Evolutionary conservation across 371 early-diverging fungal species (phyloP).

Genomic region (Mortierella sp.): DNA sequence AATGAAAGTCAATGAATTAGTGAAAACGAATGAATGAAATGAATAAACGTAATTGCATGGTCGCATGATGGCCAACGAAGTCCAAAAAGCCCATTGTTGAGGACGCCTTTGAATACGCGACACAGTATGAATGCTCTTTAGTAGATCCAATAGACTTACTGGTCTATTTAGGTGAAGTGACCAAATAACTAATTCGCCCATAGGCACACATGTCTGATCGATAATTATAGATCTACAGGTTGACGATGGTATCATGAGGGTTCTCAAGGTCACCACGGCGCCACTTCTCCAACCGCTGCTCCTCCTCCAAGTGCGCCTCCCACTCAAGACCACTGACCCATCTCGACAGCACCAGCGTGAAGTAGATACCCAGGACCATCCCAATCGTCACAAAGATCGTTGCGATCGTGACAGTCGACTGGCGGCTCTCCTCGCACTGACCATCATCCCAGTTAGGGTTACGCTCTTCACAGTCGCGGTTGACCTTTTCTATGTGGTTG

Average conservation of each 20-base stretch:
- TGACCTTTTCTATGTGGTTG: slow-evolving; percentile 35
- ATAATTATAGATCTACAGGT: not conserved
- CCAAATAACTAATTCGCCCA: too few species aligned
- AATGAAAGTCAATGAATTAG: too few species aligned
- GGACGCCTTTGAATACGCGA: too few species aligned
- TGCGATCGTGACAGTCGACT: slow-evolving; percentile 14
- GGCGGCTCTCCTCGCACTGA: slow-evolving; percentile 18
- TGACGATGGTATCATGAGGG: not conserved
- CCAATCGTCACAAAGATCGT: slow-evolving; percentile 9
- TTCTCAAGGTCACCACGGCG: slow-evolving; percentile 30
- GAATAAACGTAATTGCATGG: too few species aligned
- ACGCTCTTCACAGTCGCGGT: slow-evolving; percentile 25
- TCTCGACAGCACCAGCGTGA: slow-evolving; percentile 28
- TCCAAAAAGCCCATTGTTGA: too few species aligned
- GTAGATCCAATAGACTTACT: too few species aligned
- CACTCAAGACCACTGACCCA: slow-evolving; percentile 35
- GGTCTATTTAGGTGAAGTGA: too few species aligned
- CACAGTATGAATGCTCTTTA: too few species aligned
- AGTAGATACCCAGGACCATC: slow-evolving; percentile 26
- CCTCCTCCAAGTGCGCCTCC: slow-evolving; percentile 29
- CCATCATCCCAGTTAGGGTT: slow-evolving; percentile 29
- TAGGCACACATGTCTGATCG: too few species aligned
- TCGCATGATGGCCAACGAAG: too few species aligned
- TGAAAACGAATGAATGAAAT: too few species aligned
- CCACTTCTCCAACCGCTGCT: slow-evolving; percentile 30